Base-by-base conservation (phyloP, 2,329 filamentous ascomycete genomes). In the Davidsoniella eucalypti region DNA sequence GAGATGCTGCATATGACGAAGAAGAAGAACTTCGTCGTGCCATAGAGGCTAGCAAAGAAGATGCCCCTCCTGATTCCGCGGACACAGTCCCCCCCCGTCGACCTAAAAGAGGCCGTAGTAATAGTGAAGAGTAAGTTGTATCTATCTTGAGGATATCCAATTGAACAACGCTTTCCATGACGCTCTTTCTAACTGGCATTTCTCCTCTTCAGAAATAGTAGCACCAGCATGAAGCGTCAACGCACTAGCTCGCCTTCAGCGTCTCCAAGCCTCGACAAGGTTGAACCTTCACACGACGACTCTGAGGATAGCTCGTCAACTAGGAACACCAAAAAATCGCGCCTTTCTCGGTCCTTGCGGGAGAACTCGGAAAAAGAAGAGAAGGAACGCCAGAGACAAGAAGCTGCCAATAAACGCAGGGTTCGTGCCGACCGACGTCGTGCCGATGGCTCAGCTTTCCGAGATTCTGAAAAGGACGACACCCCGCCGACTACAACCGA, bases 41-140 rank as follows among this genome's bases (percentile, higher is more conserved):
- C 26, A 87, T 98, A 58, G 90, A 96, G 64, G 88, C 93, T 54
- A 98, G 92, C 69, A 95, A 88, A 66, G 82, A 85, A 60, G 86
- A 93, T 41, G 78, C 74, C 9, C 70, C 72, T 44, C 65, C 69
- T 10, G 69, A 70, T 9, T 64, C 71, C 33, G 61, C 63, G 10
- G 78, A 82, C 36, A 71, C 72, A 48, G 69, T 69, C 38, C 69
- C 69, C 33, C 73, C 68, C 1, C 54, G 52, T 47, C 78, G 84
- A 60, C 73, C 78, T 21, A 98, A 98, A 68, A 74, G 92, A 59
- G 82, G 80, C 54, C 78, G 90, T 55, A 94, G 92, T 59, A 87
- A 92, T 54, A 94, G 87, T 61, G 87, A 95, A 74, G 86, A 94
- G 90, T 96, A 73, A 66, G 87, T 78, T 43, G 10, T 3, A 18